Conservation (phyloP, 2,329 filamentous ascomycete species). For the Colletotrichum magnum region DNA sequence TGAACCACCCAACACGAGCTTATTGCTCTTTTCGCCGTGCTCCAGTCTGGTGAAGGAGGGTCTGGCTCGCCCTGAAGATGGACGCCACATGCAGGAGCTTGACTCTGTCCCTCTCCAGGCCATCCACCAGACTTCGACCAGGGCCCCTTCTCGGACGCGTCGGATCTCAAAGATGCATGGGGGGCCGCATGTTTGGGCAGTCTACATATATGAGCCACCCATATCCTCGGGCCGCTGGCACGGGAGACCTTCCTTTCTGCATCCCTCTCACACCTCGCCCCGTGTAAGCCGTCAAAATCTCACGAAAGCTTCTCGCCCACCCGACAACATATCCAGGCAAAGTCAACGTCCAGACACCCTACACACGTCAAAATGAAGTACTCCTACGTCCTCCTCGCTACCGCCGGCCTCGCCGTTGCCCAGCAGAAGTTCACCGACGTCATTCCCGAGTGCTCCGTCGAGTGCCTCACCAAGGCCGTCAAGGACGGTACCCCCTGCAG, state of each 20-base stretch:
- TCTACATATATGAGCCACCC: not conserved
- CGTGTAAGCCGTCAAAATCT: not conserved
- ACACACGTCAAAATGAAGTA: conserved; percentile 40
- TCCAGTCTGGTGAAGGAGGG: conserved; percentile 4
- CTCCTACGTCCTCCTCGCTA: conserved; percentile 36
- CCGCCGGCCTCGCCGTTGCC: conserved; percentile 33
- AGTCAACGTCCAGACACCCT: not conserved
- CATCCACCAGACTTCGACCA: not conserved
- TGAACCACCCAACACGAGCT: conserved; percentile 26
- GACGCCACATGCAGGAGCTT: conserved; percentile 21
- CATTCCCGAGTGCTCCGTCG: conserved; percentile 43
- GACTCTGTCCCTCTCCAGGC: conserved; percentile 2
- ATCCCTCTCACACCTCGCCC: not conserved
- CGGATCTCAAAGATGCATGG: not conserved
- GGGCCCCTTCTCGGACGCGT: not conserved
- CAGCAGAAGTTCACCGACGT: conserved; percentile 42
- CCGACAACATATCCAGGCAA: not conserved
- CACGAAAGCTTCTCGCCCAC: not conserved
- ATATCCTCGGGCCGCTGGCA: too few species aligned
- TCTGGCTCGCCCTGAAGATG: not conserved
- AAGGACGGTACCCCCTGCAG: conserved; percentile 42
- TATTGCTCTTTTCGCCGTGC: conserved; percentile 9
- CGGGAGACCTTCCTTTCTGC: too few species aligned
- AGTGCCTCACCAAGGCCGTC: conserved; percentile 43
- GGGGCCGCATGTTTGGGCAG: not conserved